Evolutionary conservation across 2,329 filamentous ascomycete species (phyloP).

Genomic region (Fusarium hostae): DNA sequence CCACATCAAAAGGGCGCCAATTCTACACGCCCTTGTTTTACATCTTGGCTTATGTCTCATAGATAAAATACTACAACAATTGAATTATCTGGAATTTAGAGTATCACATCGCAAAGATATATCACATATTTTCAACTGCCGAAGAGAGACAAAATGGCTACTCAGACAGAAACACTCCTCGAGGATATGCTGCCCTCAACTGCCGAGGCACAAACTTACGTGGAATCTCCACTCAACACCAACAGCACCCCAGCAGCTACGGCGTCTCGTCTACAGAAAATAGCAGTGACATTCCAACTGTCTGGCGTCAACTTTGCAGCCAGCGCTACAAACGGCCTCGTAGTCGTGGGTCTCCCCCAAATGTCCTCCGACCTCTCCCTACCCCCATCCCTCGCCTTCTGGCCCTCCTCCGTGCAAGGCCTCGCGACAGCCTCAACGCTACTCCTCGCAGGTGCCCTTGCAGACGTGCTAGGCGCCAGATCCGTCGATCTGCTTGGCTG

Average conservation of each 20-base stretch:
- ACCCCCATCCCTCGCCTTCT: slow-evolving; percentile 50
- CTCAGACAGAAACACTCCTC: slow-evolving; percentile 2
- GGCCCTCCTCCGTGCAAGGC: slow-evolving; percentile 52
- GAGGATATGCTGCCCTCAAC: background rate
- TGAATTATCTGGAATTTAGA: background rate
- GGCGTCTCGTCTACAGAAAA: slow-evolving; percentile 31
- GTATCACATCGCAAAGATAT: background rate
- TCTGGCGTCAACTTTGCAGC: slow-evolving; percentile 42
- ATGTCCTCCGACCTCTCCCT: slow-evolving; percentile 53
- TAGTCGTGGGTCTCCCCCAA: slow-evolving; percentile 54
- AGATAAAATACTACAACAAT: background rate
- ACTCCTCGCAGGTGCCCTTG: slow-evolving; percentile 53
- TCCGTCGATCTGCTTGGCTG: slow-evolving; percentile 50
- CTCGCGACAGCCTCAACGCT: slow-evolving; percentile 52
- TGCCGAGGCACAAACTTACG: background rate
- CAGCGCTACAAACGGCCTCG: slow-evolving; percentile 44
- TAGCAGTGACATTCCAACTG: slow-evolving; percentile 37
- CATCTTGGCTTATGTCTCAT: background rate
- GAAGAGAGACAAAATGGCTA: background rate
- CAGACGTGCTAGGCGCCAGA: slow-evolving; percentile 51
- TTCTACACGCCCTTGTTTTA: background rate
- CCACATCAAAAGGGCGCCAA: slow-evolving; percentile 13
- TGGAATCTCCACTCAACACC: background rate
- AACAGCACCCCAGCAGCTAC: background rate
- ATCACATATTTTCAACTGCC: background rate